These are phyloP conservation scores for Cercospora sp. DNA, from an alignment of 2,329 filamentous ascomycete species.

Conservation along the genomic window DNA sequence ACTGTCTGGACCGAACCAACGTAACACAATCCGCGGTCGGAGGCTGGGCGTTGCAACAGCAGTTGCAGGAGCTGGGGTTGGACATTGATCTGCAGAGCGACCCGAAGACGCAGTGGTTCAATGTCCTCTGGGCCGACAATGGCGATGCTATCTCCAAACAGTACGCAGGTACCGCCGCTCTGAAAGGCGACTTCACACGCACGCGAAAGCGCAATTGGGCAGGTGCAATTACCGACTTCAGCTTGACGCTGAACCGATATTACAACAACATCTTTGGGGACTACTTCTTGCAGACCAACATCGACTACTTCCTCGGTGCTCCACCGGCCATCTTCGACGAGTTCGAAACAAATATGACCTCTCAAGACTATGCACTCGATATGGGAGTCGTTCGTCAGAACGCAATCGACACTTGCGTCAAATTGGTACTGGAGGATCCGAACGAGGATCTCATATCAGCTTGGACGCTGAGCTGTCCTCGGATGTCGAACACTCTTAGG, in stretches of 20 bases:
- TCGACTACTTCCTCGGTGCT: slow-evolving; percentile 90
- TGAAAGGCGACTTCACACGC: slow-evolving; percentile 95
- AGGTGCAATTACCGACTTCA: slow-evolving; percentile 87
- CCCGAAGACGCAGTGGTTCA: slow-evolving; percentile 87
- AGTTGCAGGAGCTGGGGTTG: slow-evolving; percentile 74
- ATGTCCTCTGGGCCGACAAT: slow-evolving; percentile 92
- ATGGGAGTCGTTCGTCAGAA: slow-evolving; percentile 80
- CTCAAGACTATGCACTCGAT: slow-evolving; percentile 85
- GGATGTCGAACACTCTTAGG: slow-evolving; percentile 65
- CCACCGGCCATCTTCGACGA: slow-evolving; percentile 85
- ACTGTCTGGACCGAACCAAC: slow-evolving; percentile 93
- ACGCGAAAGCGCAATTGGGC: slow-evolving; percentile 88
- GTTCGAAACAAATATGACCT: slow-evolving; percentile 92
- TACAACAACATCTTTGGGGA: slow-evolving; percentile 93
- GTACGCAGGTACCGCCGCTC: slow-evolving; percentile 90
- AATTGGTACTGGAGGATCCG: slow-evolving; percentile 78
- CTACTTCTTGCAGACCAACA: slow-evolving; percentile 94
- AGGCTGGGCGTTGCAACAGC: slow-evolving; percentile 75
- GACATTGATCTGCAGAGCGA: slow-evolving; percentile 74
- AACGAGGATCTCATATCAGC: slow-evolving; percentile 82
- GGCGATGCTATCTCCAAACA: slow-evolving; percentile 94
- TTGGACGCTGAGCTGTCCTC: slow-evolving; percentile 84
- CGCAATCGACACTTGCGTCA: slow-evolving; percentile 85
- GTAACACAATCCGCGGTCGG: slow-evolving; percentile 92
- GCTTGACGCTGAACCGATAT: slow-evolving; percentile 78